Base-by-base conservation (phyloP, 192 early-diverging fungal species). In the Spinellus fusiger region DNA sequence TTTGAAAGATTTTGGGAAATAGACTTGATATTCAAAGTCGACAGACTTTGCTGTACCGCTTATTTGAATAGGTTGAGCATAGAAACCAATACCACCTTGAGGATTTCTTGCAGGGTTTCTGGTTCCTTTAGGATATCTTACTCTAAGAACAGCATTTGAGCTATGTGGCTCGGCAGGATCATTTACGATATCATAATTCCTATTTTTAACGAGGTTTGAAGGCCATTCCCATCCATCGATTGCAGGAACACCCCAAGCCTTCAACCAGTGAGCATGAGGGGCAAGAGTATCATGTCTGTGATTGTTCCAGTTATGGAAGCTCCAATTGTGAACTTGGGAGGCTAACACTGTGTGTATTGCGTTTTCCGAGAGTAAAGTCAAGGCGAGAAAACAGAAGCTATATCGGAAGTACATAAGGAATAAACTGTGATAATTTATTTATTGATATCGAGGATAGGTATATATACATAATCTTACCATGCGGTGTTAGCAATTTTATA, bases 1-100 rank as follows among this genome's bases (percentile, higher is more conserved):
- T 9, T 77, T 56, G 62, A 84, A 84, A n/a, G 57, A 62, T 10
- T 49, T 58, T 10, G 77, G 75, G 64, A 78, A 80, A 35, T 49
- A 80, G 15, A 77, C 67, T 34, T 75, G 37, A 28, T 73, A 73
- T 47, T 49, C 10, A 13, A 73, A 55, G 12, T 54, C 28, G 9
- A 66, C 9, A 22, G 27, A 32, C 23, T 13, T 38, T n/a, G n/a
- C n/a, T 35, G 33, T 31, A 5, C 23, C 15, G 5, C 49, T 33
- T 22, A 73, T 28, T 0, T 38, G 20, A 13, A 73, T 6, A 20
- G 71, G 71, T 23, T 37, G 10, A 18, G 71, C 71, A 40, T 59
- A 60, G 48, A 66, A 73, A n/a, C 71, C 71, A 53, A 66, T 35
- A 34, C 71, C 71, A 29, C 71, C 71, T 12, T 59, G 37, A 13